Evolutionary conservation across 345 rosid species (phyloP).

Genomic region (Populus davidiana): DNA sequence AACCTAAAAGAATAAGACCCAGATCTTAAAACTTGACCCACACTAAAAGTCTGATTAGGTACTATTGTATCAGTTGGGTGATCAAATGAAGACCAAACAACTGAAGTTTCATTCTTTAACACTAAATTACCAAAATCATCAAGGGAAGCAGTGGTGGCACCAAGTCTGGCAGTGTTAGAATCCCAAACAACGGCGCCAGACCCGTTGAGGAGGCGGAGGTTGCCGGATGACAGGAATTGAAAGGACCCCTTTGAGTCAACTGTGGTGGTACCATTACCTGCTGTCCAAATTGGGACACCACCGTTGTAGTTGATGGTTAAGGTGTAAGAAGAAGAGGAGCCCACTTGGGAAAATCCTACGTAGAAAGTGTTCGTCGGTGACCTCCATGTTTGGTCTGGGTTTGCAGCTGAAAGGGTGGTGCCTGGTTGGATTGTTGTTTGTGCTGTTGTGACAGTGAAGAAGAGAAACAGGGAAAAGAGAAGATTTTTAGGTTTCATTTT

Average conservation of each 20-base stretch:
- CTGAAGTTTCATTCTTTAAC: slow-evolving; percentile 16
- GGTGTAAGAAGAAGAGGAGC: slow-evolving; percentile 35
- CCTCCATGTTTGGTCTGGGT: slow-evolving; percentile 31
- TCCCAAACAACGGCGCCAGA: slow-evolving; percentile 57
- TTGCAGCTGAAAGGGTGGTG: slow-evolving; percentile 43
- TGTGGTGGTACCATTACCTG: slow-evolving; percentile 28
- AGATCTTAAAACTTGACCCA: slow-evolving; percentile 29
- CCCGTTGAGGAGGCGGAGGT: slow-evolving; percentile 56
- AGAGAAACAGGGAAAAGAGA: not conserved
- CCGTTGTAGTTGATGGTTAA: slow-evolving; percentile 47
- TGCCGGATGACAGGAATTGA: slow-evolving; percentile 43
- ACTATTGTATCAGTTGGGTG: slow-evolving; percentile 47
- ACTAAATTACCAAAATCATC: slow-evolving; percentile 49
- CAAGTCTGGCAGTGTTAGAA: slow-evolving; percentile 36
- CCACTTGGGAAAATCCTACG: slow-evolving; percentile 35
- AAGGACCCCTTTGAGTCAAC: slow-evolving; percentile 52
- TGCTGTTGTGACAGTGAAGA: slow-evolving; percentile 11
- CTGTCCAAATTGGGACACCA: slow-evolving; percentile 49
- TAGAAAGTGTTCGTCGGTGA: slow-evolving; percentile 43
- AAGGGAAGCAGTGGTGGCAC: slow-evolving; percentile 49
- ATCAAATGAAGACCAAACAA: slow-evolving; percentile 61
- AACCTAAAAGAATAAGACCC: slow-evolving; percentile 49
- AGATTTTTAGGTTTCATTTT: slow-evolving; percentile 4
- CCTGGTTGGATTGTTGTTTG: slow-evolving; percentile 29
- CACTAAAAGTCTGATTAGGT: slow-evolving; percentile 45